A percentile compares a stretch with the other conserved stretches of the same genome.
These are phyloP conservation scores for Neonectria punicea DNA, from an alignment of 2,329 filamentous ascomycete species.

Conservation along the genomic window DNA sequence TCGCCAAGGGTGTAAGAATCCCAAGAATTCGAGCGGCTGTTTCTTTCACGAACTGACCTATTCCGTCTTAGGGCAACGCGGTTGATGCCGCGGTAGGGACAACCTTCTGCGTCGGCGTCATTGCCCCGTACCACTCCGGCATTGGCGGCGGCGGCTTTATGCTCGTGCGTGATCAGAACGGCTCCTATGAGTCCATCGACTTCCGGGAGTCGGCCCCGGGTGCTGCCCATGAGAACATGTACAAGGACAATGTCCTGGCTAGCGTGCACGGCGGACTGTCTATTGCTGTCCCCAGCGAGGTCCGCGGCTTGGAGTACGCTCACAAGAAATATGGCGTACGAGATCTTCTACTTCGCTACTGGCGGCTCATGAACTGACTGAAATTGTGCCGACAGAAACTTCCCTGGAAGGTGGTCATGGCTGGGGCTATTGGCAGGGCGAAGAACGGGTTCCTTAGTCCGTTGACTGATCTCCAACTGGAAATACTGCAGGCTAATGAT, in stretches of 20 bases:
- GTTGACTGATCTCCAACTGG: slow-evolving; percentile 10
- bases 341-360: not conserved
- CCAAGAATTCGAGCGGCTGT: not conserved
- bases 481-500: slow-evolving; percentile 34
- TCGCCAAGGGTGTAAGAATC: slow-evolving; percentile 61
- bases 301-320: slow-evolving; percentile 82
- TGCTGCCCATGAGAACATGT: slow-evolving; percentile 88
- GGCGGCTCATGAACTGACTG: not conserved
- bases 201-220: slow-evolving; percentile 90
- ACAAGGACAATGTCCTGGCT: slow-evolving; percentile 71
- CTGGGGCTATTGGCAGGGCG: slow-evolving; percentile 79
- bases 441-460: slow-evolving; percentile 72
- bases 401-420: slow-evolving; percentile 77
- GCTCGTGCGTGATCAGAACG: slow-evolving; percentile 77
- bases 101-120: slow-evolving; percentile 78
- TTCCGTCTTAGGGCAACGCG: slow-evolving; percentile 69
- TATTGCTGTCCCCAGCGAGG: slow-evolving; percentile 76
- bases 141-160: slow-evolving; percentile 94
- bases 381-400: slow-evolving; percentile 53
- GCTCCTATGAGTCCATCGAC: slow-evolving; percentile 87
- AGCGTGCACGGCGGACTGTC: slow-evolving; percentile 80
- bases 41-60: not conserved
- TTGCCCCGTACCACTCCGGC: slow-evolving; percentile 82
- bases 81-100: slow-evolving; percentile 81
- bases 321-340: slow-evolving; percentile 76